Base-by-base conservation (phyloP, 495 filamentous ascomycete species). In the Pseudoneurospora amorphoporcata region DNA sequence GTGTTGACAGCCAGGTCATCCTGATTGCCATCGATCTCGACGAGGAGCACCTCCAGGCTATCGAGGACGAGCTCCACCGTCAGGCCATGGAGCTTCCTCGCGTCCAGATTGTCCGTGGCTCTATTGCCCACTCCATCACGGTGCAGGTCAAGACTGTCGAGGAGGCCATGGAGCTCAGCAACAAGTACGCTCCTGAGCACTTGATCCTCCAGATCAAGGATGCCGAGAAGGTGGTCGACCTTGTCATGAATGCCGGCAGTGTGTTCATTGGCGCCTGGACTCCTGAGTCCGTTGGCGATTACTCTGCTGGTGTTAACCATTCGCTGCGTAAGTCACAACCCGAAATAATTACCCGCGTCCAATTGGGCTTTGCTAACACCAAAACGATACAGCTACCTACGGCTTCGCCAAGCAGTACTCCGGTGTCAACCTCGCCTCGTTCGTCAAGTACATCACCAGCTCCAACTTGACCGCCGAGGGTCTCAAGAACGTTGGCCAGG, bases 331-430 rank as follows among this genome's bases (percentile, higher is more conserved):
- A 88, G 92, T 91, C 40, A 7, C 40, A 35, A 41, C 39, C 12
- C 39, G 12, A 53, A 38, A 4, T 40, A 23, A 23, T 72, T 72
- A 58, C 68, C 65, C 45, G 19, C 70, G 35, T 77, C 79, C 79
- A 77, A 72, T 35, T 23, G 37, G n/a, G 39, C 35, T 29, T 29
- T 70, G 37, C 75, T 79, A 23, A 79, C 69, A 38, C 5, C 2
- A 41, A n/a, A n/a, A 74, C n/a, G 37, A 45, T 39, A 29, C 72
- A 97, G 94, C 95, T 73, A 99, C 95, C 23, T 98, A 97, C 78
- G 95, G 95, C 43, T 99, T 96, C 75, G 95, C 95, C 65, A 96
- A 94, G 82, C 95, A 99, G 78, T 99, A 99, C 83, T 97, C 94
- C 4, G 95, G 95, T 47, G 95, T 99, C 74, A 99, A 97, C 80